Conservation (phyloP, 768 basidiomycete genomes). For the Russula foetens region DNA sequence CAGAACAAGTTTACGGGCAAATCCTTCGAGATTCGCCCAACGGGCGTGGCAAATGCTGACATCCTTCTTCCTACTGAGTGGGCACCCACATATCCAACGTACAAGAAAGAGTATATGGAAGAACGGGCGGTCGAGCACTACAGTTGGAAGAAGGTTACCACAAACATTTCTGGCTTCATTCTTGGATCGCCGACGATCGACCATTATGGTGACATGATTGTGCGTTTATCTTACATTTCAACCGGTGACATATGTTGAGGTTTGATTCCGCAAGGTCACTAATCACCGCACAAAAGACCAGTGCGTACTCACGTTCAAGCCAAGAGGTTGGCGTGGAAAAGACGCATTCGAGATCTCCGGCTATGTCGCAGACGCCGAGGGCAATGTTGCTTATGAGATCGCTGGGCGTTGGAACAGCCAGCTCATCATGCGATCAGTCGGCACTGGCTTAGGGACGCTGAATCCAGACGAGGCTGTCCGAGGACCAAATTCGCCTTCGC, state of each 20-base stretch:
- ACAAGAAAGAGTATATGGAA: constrained; percentile 23
- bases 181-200: constrained; percentile 63
- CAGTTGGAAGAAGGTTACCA: constrained; percentile 92
- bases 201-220: constrained; percentile 81
- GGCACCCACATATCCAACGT: constrained; percentile 55
- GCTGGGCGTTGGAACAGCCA: constrained; percentile 96
- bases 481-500: constrained; percentile 34
- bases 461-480: constrained; percentile 64
- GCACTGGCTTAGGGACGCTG: constrained; percentile 45
- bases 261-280: constrained; percentile 41
- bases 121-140: constrained; percentile 75
- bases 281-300: constrained; percentile 89
- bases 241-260: not conserved
- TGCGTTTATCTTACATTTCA: constrained; percentile 34
- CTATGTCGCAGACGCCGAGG: constrained; percentile 58
- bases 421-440: constrained; percentile 73
- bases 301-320: constrained; percentile 91
- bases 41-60: constrained; percentile 87
- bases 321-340: constrained; percentile 87
- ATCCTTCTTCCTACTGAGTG: constrained; percentile 64
- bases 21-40: constrained; percentile 93
- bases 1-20: constrained; percentile 97
- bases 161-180: constrained; percentile 88
- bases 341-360: constrained; percentile 93
- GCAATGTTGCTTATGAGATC: constrained; percentile 72